Conservation (phyloP, 768 basidiomycete species). For the Leccinellum albellum region DNA sequence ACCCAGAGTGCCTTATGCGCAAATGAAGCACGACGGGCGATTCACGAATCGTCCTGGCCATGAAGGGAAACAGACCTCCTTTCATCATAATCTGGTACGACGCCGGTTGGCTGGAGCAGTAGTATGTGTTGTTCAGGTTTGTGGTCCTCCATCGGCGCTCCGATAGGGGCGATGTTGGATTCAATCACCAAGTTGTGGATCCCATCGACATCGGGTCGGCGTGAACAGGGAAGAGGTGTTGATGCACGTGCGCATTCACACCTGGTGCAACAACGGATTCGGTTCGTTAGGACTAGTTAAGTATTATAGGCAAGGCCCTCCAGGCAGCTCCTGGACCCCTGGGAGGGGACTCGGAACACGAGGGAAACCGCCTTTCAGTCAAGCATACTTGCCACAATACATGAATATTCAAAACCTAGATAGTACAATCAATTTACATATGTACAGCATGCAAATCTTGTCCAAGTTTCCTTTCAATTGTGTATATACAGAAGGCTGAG, state of each 20-base stretch:
- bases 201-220: slow-evolving; percentile 93
- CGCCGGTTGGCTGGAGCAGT: slow-evolving; percentile 60
- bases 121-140: slow-evolving; percentile 66
- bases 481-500: no score
- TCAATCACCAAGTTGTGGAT: slow-evolving; percentile 79
- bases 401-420: no score
- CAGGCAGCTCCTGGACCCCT: no score
- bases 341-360: no score
- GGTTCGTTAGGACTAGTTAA: slow-evolving; percentile 60
- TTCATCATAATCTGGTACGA: slow-evolving; percentile 73
- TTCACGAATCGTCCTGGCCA: slow-evolving; percentile 67
- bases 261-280: slow-evolving; percentile 72
- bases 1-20: slow-evolving; percentile 78
- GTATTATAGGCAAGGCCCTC: no score
- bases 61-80: slow-evolving; percentile 59
- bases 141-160: slow-evolving; percentile 86
- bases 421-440: no score
- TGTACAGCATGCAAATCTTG: no score
- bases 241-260: slow-evolving; percentile 81
- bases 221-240: slow-evolving; percentile 71
- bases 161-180: slow-evolving; percentile 64
- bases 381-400: no score
- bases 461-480: no score
- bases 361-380: no score
- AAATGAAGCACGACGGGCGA: slow-evolving; percentile 71